These are phyloP conservation scores for Cucurbitaria berberidis DNA, from an alignment of 2,329 filamentous ascomycete species.

Conservation along the genomic window DNA sequence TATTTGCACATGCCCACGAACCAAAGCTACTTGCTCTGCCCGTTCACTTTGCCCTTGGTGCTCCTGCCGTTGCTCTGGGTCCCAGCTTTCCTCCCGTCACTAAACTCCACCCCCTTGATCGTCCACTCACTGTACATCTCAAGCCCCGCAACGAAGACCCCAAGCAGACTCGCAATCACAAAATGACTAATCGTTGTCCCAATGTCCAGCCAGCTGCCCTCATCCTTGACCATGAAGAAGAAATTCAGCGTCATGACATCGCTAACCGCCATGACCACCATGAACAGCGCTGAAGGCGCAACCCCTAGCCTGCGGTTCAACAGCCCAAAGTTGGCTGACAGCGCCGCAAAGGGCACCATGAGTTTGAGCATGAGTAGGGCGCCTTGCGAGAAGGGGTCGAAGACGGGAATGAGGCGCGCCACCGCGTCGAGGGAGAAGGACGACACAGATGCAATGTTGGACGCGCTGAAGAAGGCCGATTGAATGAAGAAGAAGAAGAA, in stretches of 20 bases:
- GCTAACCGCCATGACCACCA: slow-evolving; percentile 83
- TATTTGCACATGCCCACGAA: too few relatives aligned
- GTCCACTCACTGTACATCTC: slow-evolving; percentile 86
- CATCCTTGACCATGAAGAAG: slow-evolving; percentile 96
- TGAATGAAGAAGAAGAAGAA: slow-evolving; percentile 97
- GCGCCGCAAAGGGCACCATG: slow-evolving; percentile 88
- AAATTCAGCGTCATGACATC: slow-evolving; percentile 94
- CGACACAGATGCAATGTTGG: slow-evolving; percentile 92
- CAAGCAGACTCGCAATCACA: slow-evolving; percentile 85
- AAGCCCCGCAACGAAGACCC: slow-evolving; percentile 86
- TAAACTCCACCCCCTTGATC: slow-evolving; percentile 78
- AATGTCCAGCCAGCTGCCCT: slow-evolving; percentile 97
- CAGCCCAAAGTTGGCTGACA: slow-evolving; percentile 93
- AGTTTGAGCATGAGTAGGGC: slow-evolving; percentile 87
- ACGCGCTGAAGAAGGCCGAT: slow-evolving; percentile 95
- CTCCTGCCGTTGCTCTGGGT: slow-evolving; percentile 4
- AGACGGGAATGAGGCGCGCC: slow-evolving; percentile 83
- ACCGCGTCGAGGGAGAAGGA: slow-evolving; percentile 94
- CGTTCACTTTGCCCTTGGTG: not conserved
- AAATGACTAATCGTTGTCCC: slow-evolving; percentile 97
- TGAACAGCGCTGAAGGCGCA: slow-evolving; percentile 87
- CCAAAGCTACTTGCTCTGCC: not conserved
- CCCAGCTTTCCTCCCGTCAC: slow-evolving; percentile 25
- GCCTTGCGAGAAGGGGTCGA: slow-evolving; percentile 90
- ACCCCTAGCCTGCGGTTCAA: slow-evolving; percentile 84